Conservation (phyloP, 768 basidiomycete genomes). For the Russula compacta region DNA sequence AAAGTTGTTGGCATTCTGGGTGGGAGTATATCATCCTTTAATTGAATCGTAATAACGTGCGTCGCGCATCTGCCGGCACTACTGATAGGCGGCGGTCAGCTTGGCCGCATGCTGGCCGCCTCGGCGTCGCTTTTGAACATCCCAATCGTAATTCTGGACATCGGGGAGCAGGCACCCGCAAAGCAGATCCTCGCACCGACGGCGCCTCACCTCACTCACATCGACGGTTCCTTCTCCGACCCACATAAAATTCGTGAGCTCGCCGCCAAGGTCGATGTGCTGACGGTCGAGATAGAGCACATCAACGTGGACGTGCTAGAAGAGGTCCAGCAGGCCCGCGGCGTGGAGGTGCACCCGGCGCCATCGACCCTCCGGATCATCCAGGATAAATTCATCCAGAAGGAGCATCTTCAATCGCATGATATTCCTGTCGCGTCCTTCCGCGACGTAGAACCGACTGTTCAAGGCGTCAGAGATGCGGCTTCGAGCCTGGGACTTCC, state of each 20-base stretch:
- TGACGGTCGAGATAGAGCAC: conserved; percentile 97
- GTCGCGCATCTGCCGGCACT: neutral
- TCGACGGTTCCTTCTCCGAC: conserved; percentile 87
- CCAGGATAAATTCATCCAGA: conserved; percentile 67
- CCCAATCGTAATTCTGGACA: conserved; percentile 76
- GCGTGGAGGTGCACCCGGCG: conserved; percentile 50
- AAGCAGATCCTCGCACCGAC: conserved; percentile 73
- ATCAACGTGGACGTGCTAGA: conserved; percentile 73
- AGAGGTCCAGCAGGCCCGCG: conserved; percentile 38
- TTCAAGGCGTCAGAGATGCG: conserved; percentile 43
- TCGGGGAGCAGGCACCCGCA: conserved; percentile 71
- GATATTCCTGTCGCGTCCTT: conserved; percentile 53
- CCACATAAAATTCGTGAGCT: conserved; percentile 70
- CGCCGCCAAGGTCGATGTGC: conserved; percentile 69
- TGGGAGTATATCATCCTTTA: conserved; percentile 24
- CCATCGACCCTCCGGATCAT: conserved; percentile 78
- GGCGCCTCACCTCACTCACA: conserved; percentile 43
- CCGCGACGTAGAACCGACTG: conserved; percentile 44
- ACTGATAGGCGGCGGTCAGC: conserved; percentile 80
- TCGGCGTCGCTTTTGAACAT: conserved; percentile 84
- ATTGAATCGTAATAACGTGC: neutral
- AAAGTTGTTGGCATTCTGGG: conserved; percentile 32
- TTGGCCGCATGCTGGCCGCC: conserved; percentile 93
- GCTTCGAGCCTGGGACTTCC: conserved; percentile 64
- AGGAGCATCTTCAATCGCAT: conserved; percentile 42